phyloP scores from a whole-genome alignment of 805 yeast genomes.

The Maudiozyma bulderi region DNA sequence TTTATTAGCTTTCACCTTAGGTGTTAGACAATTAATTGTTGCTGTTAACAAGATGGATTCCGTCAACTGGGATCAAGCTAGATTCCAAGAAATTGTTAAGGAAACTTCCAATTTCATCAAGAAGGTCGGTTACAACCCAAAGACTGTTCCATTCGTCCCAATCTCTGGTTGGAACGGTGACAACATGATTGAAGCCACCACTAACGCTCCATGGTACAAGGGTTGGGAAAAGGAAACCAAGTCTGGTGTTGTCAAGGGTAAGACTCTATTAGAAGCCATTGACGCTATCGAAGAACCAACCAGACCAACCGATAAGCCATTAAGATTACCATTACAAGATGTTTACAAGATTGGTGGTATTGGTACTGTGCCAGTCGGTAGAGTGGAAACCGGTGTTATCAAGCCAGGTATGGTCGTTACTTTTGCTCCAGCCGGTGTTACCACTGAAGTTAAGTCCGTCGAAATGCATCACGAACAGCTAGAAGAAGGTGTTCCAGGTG shows the following conservation, averaged over 20 bases:
- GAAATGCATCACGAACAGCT: constrained; percentile 82
- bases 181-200: constrained; percentile 78
- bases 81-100: constrained; percentile 70
- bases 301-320: constrained; percentile 80
- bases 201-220: constrained; percentile 84
- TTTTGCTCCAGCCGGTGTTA: constrained; percentile 85
- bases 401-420: constrained; percentile 86
- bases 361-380: constrained; percentile 88
- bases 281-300: constrained; percentile 72
- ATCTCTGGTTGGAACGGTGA: constrained; percentile 91
- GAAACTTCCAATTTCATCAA: constrained; percentile 73
- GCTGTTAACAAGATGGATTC: constrained; percentile 95
- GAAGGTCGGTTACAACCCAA: constrained; percentile 79
- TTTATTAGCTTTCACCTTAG: constrained; percentile 78
- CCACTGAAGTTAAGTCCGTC: constrained; percentile 84
- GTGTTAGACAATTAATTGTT: constrained; percentile 79
- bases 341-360: constrained; percentile 90
- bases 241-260: constrained; percentile 62
- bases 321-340: constrained; percentile 84
- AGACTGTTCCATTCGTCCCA: constrained; percentile 80
- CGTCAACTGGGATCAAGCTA: constrained; percentile 74
- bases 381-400: constrained; percentile 88
- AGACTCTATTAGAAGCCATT: constrained; percentile 77
- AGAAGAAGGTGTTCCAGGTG: constrained; percentile 79
- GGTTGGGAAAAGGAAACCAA: constrained; percentile 76